These are phyloP conservation scores for Sporothrix phasma DNA, from an alignment of 2,329 filamentous ascomycete genomes.

Conservation along the genomic window DNA sequence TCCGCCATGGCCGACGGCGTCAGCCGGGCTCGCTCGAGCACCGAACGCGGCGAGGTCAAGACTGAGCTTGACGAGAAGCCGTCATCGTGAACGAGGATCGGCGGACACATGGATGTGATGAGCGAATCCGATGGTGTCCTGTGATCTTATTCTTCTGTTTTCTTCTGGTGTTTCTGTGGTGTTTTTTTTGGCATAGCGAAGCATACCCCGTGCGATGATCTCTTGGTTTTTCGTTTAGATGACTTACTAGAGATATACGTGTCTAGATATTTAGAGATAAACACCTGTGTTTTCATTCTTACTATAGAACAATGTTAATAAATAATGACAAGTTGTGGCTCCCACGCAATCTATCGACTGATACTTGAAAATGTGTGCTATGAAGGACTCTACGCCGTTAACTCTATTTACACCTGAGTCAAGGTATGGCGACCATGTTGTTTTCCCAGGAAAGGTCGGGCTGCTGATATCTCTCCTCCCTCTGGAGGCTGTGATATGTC, in stretches of 20 bases:
- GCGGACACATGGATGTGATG: neutral
- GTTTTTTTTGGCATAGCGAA: slow-evolving; percentile 3
- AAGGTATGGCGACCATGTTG: too few species aligned
- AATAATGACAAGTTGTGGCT: neutral
- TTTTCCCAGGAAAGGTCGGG: too few species aligned
- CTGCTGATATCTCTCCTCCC: too few species aligned
- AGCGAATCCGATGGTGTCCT: neutral
- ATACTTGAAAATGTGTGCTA: too few species aligned
- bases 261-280: neutral
- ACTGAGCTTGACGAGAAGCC: neutral
- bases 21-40: neutral
- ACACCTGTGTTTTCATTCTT: neutral
- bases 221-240: neutral
- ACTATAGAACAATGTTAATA: neutral
- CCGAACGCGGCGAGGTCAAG: neutral
- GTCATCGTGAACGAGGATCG: neutral
- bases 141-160: neutral
- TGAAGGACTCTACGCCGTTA: too few species aligned
- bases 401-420: too few species aligned
- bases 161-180: neutral
- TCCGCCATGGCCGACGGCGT: neutral
- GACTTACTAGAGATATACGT: too few species aligned
- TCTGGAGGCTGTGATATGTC: too few species aligned
- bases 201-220: neutral
- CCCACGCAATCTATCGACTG: too few species aligned